A percentile compares a stretch with the other conserved stretches of the same genome.
These are phyloP conservation scores for Leucoagaricus sp. DNA, from an alignment of 1,284 basidiomycete genomes.

Conservation along the genomic window DNA sequence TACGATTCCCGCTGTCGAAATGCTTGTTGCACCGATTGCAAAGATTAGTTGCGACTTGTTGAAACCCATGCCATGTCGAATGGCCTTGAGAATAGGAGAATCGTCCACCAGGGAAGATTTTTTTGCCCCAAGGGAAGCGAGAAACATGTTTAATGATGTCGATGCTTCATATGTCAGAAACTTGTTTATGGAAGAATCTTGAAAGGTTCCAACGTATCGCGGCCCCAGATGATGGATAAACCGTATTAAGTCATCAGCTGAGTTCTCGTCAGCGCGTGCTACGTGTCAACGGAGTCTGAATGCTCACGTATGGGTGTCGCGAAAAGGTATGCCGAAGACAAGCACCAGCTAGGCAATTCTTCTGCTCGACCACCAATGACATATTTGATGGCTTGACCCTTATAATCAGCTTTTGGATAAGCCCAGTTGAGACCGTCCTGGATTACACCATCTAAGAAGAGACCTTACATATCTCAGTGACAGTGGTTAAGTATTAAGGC, in stretches of 20 bases:
- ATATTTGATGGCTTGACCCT: slow-evolving; percentile 42
- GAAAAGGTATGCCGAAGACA: slow-evolving; percentile 67
- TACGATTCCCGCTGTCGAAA: neutral
- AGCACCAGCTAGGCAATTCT: slow-evolving; percentile 58
- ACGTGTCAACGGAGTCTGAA: neutral
- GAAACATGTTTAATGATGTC: slow-evolving; percentile 73
- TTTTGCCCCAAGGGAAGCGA: slow-evolving; percentile 33
- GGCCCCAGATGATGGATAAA: slow-evolving; percentile 78
- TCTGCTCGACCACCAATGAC: slow-evolving; percentile 50
- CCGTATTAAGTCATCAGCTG: slow-evolving; percentile 66
- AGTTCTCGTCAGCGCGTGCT: slow-evolving; percentile 10
- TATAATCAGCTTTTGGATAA: slow-evolving; percentile 56
- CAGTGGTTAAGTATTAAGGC: neutral
- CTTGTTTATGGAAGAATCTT: slow-evolving; percentile 58
- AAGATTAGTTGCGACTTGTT: slow-evolving; percentile 26
- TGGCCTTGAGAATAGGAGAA: slow-evolving; percentile 38
- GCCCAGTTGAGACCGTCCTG: slow-evolving; percentile 59
- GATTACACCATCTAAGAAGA: slow-evolving; percentile 73
- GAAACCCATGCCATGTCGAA: slow-evolving; percentile 48
- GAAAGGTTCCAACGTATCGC: slow-evolving; percentile 71
- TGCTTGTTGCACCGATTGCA: slow-evolving; percentile 41
- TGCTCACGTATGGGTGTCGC: slow-evolving; percentile 57
- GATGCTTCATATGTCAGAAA: slow-evolving; percentile 80
- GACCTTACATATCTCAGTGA: slow-evolving; percentile 40
- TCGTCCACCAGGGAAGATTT: neutral